Base-by-base conservation (phyloP, 371 early-diverging fungal species). In the Mortierella sp. region DNA sequence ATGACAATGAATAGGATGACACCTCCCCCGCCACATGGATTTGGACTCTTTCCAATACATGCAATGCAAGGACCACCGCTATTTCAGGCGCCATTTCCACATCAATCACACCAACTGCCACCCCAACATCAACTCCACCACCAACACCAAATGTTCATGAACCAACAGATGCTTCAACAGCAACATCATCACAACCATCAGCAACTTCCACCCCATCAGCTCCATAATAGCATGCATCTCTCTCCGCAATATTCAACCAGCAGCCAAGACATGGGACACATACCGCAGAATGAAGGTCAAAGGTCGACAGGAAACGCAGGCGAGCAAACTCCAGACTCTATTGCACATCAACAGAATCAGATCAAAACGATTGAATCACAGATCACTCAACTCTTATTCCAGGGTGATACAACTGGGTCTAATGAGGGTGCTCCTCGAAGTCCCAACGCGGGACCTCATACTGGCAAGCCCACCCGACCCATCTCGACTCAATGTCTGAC, bases 301-400 rank as follows among this genome's bases (percentile, higher is more conserved):
- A 48, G 48, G 14, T n/a, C 39, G 24, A 13, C 51, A 42, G 19
- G 26, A 24, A 8, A 8, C 5, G 27, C 47, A n/a, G n/a, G 16
- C 19, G 43, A 28, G 26, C 28, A 27, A 26, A 27, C 18, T 19
- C 41, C 21, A 3, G 0, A 38, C 42, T 6, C 45, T 30, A n/a
- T 1, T 24, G 39, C 43, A 12, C 38, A 30, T 14, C 64, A 64
- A n/a, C 60, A 69, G 14, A 41, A 64, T n/a, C 73, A 79, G 34
- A 54, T 67, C 38, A 53, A 64, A 31, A 41, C 47, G 9, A 76
- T 76, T 21, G 70, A 76, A 26, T 64, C 61, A 7, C 76, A 76
- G 13, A 69, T 76, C 51, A 76, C 61, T 27, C 55, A 76, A 18
- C 57, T 74, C 4, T 48, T 76, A 53, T 69, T 76, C 59, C 45